These are phyloP conservation scores for Thelonectria rubi DNA, from an alignment of 2,329 filamentous ascomycete genomes.

Conservation along the genomic window DNA sequence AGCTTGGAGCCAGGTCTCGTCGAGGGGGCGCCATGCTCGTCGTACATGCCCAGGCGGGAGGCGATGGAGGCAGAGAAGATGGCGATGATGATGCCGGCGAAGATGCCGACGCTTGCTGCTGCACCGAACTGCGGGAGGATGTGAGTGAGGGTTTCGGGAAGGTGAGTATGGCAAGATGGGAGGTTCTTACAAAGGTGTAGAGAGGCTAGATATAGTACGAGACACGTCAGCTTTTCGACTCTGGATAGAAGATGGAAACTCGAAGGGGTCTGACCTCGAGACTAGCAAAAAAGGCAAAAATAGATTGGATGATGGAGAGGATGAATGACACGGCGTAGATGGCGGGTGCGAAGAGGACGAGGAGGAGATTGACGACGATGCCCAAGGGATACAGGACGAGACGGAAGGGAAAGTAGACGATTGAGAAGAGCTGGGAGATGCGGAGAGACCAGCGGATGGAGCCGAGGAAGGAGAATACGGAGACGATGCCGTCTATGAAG, in stretches of 20 bases:
- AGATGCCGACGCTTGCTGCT: conserved; percentile 72
- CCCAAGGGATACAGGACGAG: conserved; percentile 45
- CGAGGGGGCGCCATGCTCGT: conserved; percentile 18
- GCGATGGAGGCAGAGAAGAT: conserved; percentile 64
- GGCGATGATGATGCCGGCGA: conserved; percentile 68
- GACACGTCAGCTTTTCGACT: conserved; percentile 10
- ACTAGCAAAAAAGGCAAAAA: conserved; percentile 43
- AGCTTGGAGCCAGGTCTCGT: conserved; percentile 25
- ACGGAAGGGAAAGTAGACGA: conserved; percentile 44
- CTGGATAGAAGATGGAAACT: background rate
- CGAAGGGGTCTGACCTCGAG: conserved; percentile 47
- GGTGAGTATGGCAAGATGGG: background rate
- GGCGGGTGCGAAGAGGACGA: conserved; percentile 49
- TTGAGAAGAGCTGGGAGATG: conserved; percentile 35
- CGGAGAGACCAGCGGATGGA: conserved; percentile 43
- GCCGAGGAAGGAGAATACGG: conserved; percentile 40
- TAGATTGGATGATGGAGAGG: conserved; percentile 31
- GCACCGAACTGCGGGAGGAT: conserved; percentile 60
- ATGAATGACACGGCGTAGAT: conserved; percentile 47
- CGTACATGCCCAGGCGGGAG: conserved; percentile 57
- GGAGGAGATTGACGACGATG: conserved; percentile 41
- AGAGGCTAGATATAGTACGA: conserved; percentile 45
- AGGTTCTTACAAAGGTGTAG: conserved; percentile 53
- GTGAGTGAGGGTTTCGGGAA: conserved; percentile 20
- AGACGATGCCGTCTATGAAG: conserved; percentile 40